These are phyloP conservation scores for Clathrospora elynae DNA, from an alignment of 2,329 filamentous ascomycete species.

Conservation along the genomic window DNA sequence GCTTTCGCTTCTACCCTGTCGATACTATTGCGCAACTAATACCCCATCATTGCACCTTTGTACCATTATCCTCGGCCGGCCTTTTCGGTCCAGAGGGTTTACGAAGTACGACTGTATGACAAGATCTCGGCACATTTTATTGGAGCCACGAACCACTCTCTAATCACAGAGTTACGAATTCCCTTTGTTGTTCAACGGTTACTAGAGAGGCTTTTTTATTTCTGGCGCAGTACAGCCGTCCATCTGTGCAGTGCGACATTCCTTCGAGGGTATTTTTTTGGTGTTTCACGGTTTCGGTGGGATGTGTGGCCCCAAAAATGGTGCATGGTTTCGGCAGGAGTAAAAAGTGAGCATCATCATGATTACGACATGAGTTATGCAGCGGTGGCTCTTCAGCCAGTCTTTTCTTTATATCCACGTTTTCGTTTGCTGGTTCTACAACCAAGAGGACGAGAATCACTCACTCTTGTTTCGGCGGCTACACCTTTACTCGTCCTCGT, in stretches of 20 bases:
- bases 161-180: conserved; percentile 42
- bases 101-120: conserved; percentile 51
- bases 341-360: conserved; percentile 29
- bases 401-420: conserved; percentile 27
- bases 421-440: no score
- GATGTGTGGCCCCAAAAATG: conserved; percentile 11
- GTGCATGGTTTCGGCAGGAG: conserved; percentile 14
- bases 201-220: conserved; percentile 28
- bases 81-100: conserved; percentile 19
- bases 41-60: conserved; percentile 31
- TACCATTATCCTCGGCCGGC: conserved; percentile 40
- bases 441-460: conserved; percentile 26
- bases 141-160: conserved; percentile 39
- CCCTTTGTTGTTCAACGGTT: conserved; percentile 38
- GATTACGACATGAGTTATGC: conserved; percentile 31
- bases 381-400: conserved; percentile 44
- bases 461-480: conserved; percentile 41
- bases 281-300: conserved; percentile 19
- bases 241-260: conserved; percentile 18
- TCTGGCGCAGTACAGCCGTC: conserved; percentile 17
- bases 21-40: conserved; percentile 41
- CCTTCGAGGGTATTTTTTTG: conserved; percentile 31
- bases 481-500: conserved; percentile 33
- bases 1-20: conserved; percentile 28
- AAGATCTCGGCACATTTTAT: conserved; percentile 29